Evolutionary conservation across 768 basidiomycete species (phyloP), one percentile per base, ranked within the genome.

Genomic region (Trametes sanguinea): DNA sequence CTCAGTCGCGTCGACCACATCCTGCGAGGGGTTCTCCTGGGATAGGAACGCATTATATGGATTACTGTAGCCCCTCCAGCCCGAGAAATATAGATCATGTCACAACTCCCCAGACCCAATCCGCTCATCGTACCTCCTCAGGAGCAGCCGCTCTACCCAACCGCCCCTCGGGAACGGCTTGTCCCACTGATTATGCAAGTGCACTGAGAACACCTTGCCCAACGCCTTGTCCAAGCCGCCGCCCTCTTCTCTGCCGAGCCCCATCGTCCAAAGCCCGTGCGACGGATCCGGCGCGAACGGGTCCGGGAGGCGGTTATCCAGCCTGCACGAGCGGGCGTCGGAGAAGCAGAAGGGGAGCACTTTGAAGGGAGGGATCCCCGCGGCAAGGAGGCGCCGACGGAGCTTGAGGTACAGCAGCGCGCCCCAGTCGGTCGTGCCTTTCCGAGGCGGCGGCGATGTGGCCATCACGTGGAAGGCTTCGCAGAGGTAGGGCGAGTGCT

Each of bases 181-280:
- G 54, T 89, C 84, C 95, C 96, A 98, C 74, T 94, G 94, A 74
- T 98, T 97, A 73, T 98, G 96, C 68, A 98, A 71, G 76, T 98
- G 96, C 39, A 98, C 83, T 0, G 87, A 83, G 76, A 96, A 99
- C 11, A 96, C 82, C 61, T 90, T 87, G 14, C 74, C 66, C 32
- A 95, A 75, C 59, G 80, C 82, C 64, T 77, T 67, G 71, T 90
- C 88, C 66, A 89, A 72, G 5, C 81, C 82, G 4, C 86, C 90
- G 13, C 83, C 89, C 64, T 80, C 82, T 65, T 83, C 84, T 59
- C 85, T 71, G 0, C 81, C 83, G 62, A 86, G 70, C 2, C 88
- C 87, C 71, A 83, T 84, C 33, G 83, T 88, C 89, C 92, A 94
- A 65, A 74, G 78, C 8, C 85, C 85, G 51, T 78, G 76, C 17